These are phyloP conservation scores for Plenodomus lindquistii DNA, from an alignment of 2,329 filamentous ascomycete genomes.

Conservation along the genomic window DNA sequence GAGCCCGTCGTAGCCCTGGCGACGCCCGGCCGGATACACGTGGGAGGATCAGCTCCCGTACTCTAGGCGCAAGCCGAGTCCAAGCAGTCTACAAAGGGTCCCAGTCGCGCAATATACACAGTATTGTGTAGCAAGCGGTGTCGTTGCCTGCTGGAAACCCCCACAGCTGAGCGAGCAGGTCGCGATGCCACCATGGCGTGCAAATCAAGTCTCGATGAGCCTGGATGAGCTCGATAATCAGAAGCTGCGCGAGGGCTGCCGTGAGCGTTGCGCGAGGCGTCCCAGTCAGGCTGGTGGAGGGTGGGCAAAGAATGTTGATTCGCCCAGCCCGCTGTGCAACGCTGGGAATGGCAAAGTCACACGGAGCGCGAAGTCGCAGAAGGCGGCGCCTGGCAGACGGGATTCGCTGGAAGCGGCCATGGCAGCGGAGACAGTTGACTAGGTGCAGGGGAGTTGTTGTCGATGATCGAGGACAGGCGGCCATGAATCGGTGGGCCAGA, in stretches of 20 bases:
- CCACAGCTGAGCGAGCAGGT: no score
- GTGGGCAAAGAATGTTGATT: constrained; percentile 15
- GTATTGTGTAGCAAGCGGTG: constrained; percentile 18
- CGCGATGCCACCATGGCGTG: background rate
- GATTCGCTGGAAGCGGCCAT: constrained; percentile 23
- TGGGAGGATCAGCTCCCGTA: constrained; percentile 24
- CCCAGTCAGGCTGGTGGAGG: constrained; percentile 14
- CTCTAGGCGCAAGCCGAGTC: constrained; percentile 5
- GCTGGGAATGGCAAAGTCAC: constrained; percentile 21
- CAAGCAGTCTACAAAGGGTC: background rate
- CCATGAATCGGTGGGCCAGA: constrained; percentile 14
- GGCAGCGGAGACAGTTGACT: constrained; percentile 12
- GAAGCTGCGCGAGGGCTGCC: constrained; percentile 10
- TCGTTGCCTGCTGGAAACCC: constrained; percentile 10
- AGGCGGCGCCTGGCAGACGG: constrained; percentile 13
- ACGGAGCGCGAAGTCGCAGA: constrained; percentile 17
- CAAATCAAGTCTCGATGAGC: background rate
- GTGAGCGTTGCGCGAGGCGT: constrained; percentile 24
- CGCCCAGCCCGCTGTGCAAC: constrained; percentile 11
- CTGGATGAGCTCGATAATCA: background rate
- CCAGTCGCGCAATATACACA: constrained; percentile 5
- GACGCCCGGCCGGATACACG: constrained; percentile 11
- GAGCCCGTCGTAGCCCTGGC: constrained; percentile 6
- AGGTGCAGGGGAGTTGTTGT: constrained; percentile 16
- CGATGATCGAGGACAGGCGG: constrained; percentile 22